Evolutionary conservation across 2,329 filamentous ascomycete species (phyloP).

Genomic region (Trichoderma atrobrunneum): DNA sequence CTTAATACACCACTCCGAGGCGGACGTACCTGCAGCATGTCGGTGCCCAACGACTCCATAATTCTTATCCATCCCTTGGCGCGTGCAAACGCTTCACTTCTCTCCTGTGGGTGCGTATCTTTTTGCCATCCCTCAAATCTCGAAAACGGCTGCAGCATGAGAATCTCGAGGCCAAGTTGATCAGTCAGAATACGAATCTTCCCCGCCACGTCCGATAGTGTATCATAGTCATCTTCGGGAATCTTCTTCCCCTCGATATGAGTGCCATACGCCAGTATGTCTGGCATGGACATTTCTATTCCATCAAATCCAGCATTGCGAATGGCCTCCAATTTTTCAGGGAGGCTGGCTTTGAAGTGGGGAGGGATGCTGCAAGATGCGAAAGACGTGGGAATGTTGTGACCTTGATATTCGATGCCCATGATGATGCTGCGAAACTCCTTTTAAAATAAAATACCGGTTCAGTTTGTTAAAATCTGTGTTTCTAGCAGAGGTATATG

Average conservation of each 20-base stretch:
- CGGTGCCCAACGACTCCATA: background rate
- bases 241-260: background rate
- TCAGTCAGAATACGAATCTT: background rate
- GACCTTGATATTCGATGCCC: background rate
- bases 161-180: background rate
- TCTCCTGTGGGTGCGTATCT: background rate
- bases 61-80: background rate
- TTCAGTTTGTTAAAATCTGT: too few relatives aligned
- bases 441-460: too few relatives aligned
- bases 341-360: background rate
- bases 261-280: background rate
- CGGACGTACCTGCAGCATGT: background rate
- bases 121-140: background rate
- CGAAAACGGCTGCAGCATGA: background rate
- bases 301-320: background rate
- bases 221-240: background rate
- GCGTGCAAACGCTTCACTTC: background rate
- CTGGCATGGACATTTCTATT: background rate
- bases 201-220: background rate
- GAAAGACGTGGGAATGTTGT: background rate
- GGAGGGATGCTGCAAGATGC: background rate
- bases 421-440: too few relatives aligned
- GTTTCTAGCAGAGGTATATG: too few relatives aligned
- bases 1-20: background rate
- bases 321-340: background rate